Evolutionary conservation across 768 basidiomycete genomes (phyloP), one percentile per base, ranked within the genome.

Genomic region (Suillus lakei): DNA sequence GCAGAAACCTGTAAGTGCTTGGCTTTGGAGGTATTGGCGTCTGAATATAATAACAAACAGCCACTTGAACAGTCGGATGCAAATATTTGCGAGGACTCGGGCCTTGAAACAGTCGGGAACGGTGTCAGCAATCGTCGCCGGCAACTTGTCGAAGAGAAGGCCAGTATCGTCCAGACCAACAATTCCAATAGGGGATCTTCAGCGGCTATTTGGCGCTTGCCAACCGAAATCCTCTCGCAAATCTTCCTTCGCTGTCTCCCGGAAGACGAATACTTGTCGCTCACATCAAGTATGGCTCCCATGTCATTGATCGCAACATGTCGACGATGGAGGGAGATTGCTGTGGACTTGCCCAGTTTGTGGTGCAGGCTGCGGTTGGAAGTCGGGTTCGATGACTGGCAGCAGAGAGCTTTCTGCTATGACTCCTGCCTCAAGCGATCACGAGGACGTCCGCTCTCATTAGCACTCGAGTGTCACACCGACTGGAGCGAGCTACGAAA

Each of bases 151-250:
- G 39, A 39, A 39, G 15, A 39, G 16, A 65, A 58, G 9, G 6
- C 48, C 43, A 66, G 66, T 44, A 60, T 72, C 18, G n/a, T 50
- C 4, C 30, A 44, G 23, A 70, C 67, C 18, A 68, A 73, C 62
- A 41, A 65, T 3, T 61, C 36, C 1, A 71, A 76, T 46, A 66
- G 30, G 13, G 68, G 71, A 4, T 69, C 76, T 2, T 36, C 70
- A 28, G 71, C 71, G 12, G 64, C 67, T 41, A 81, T 86, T 62
- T 71, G 75, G 58, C 66, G 69, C 15, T 72, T 86, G 9, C 85
- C 85, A 8, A 56, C 80, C 0, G 85, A 86, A 69, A 70, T 86
- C 4, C 77, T 79, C 34, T 77, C 80, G 36, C 81, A 85, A 70
- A 82, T 87, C 36, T 86, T 86, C 69, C 67, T 71, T 12, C 75